Evolutionary conservation across 495 filamentous ascomycete species (phyloP).

Genomic region (Penicillium riverlandense): DNA sequence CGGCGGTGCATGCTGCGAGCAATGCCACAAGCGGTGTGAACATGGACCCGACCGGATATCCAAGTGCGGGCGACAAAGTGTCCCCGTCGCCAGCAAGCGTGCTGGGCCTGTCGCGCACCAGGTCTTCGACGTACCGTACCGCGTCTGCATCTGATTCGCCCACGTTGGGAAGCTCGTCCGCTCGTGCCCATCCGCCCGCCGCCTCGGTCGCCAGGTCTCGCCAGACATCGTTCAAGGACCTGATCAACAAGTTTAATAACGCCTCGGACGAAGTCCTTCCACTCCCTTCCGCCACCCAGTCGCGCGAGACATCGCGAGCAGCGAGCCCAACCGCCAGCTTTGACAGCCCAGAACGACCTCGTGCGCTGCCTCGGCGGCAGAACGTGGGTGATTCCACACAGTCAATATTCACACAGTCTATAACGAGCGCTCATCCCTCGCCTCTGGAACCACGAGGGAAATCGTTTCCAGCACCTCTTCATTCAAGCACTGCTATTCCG

Average conservation of each 20-base stretch:
- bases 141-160: conserved; percentile 24
- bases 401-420: background rate
- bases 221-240: conserved; percentile 52
- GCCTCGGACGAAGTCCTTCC: conserved; percentile 47
- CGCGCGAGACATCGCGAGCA: conserved; percentile 21
- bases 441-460: background rate
- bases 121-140: conserved; percentile 24
- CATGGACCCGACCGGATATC: conserved; percentile 11
- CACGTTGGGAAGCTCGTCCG: conserved; percentile 11
- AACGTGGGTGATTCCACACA: conserved; percentile 13
- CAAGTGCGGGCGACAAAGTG: conserved; percentile 13
- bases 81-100: conserved; percentile 22
- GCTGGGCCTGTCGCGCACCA: conserved; percentile 16
- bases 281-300: conserved; percentile 26
- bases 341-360: conserved; percentile 16
- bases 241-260: conserved; percentile 56
- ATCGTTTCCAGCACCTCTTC: background rate
- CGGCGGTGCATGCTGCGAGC: conserved; percentile 15
- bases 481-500: conserved; percentile 2
- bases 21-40: conserved; percentile 13
- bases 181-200: conserved; percentile 8
- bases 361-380: conserved; percentile 21
- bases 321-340: conserved; percentile 25
- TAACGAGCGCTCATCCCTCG: too few relatives aligned
- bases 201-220: conserved; percentile 23